Base-by-base conservation (phyloP, 129 eudicot species). In the Pittosporum tobira region DNA sequence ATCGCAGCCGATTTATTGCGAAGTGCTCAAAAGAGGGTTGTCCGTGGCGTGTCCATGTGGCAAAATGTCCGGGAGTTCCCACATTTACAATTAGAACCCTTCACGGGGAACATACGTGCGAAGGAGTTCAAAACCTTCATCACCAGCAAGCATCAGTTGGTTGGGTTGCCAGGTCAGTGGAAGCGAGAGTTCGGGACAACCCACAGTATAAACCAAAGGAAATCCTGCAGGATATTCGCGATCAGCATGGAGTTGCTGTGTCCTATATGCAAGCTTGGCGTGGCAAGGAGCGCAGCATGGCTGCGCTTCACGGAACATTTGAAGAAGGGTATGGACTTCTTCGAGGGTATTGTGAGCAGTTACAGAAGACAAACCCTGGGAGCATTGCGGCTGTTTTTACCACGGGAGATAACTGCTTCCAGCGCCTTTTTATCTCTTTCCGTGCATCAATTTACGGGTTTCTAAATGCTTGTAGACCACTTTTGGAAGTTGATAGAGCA, bases 251-350 rank as follows among this genome's bases (percentile, higher is more conserved):
- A 5, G 96, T 93, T 57, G 99, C 99, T 4, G 96, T 93, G 14
- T 81, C 96, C 4, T 93, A 93, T 68, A 93, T 93, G 99, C 99
- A 93, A 76, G 99, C 99, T 11, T 93, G 99, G 99, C 73, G 99
- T 27, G 99, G 99, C 16, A 93, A 87, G 64, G 99, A 93, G 68
- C 78, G 99, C 3, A 93, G 99, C 46, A 93, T 93, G 99, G 94
- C 99, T 73, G 91, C 96, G 0, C 72, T 93, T 48, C 99, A 93
- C 26, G 99, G 99, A 51, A 93, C 99, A 4, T 93, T 78, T 64
- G 99, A 93, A 62, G 96, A 93, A 67, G 99, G 99, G 24, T 93
- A 78, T 63, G 83, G 68, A 37, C 76, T 87, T 79, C 93, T 93
- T 52, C 94, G 96, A 0, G 70, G 73, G 2, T 93, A 93, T 66